Evolutionary conservation across 805 yeast genomes (phyloP), one percentile per base, ranked within the genome.

Genomic region (Huiozyma naganishii): DNA sequence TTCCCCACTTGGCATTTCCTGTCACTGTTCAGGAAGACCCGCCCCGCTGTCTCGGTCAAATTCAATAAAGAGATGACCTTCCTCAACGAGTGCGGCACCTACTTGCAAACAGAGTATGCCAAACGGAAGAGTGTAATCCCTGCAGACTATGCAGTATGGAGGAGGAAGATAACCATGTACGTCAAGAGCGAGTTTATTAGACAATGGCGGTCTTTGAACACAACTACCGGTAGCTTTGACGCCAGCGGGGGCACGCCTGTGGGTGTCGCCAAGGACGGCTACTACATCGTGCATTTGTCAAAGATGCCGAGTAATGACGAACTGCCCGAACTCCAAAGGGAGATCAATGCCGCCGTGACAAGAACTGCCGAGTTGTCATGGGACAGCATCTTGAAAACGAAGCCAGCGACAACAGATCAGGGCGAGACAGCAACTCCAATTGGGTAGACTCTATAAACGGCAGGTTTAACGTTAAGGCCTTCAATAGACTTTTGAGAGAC

Each of bases 211-310:
- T 30, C 37, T 23, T 41, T 58, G 10, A 37, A 13, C 4, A n/a
- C 9, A 11, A 29, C 2, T 4, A 17, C 23, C 23, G 23, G 23
- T 17, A 17, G 23, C 23, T 17, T 2, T 17, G 23, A 17, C 23
- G 23, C 23, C 29, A 32, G 36, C 12, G 6, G 35, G 13, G 29
- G 42, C 10, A 39, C 45, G 3, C 40, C 41, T 27, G 32, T 29
- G 7, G 61, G 61, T 0, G 42, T 51, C 10, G 58, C 64, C 6
- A 61, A 60, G 40, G 65, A 61, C 43, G 67, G 67, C 4, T 47
- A 48, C 33, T 62, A 61, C 45, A 41, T 50, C 13, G 60, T 50
- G 41, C 50, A 52, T 28, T 41, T 56, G 5, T 37, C 43, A 11
- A 46, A 52, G n/a, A 53, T 52, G 41, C 62, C 64, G 1, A 54